Percentiles rank a stretch among this genome's conserved stretches.
Conservation (phyloP, 2,329 filamentous ascomycete species). For the Microdochium nivale region DNA sequence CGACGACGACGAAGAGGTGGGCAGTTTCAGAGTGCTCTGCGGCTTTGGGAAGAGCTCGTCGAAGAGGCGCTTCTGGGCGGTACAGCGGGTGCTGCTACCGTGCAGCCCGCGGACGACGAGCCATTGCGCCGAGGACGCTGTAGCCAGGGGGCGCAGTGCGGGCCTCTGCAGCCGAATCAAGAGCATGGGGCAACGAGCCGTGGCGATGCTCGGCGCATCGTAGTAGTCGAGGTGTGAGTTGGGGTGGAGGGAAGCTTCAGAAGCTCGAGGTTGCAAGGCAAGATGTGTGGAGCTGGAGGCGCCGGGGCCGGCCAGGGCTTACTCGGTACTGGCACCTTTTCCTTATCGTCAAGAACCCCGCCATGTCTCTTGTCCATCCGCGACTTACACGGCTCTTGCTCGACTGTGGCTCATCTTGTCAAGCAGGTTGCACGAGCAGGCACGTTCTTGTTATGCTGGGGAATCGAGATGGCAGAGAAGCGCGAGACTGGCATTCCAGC, state of each 20-base stretch:
- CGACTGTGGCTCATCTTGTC: no score
- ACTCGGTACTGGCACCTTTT: no score
- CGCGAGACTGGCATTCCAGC: no score
- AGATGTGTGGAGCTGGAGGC: no score
- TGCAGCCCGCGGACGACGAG: conserved; percentile 4
- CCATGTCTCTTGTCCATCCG: neutral
- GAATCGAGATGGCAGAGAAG: no score
- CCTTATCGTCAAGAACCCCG: neutral
- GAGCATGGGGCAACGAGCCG: conserved; percentile 21
- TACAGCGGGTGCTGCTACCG: conserved; percentile 8
- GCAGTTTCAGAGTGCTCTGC: neutral
- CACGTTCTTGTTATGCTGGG: no score
- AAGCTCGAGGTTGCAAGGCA: neutral
- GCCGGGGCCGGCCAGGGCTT: no score
- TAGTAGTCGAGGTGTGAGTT: conserved; percentile 2
- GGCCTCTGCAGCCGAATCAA: conserved; percentile 21
- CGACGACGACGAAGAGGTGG: no score
- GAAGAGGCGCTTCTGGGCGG: conserved; percentile 22
- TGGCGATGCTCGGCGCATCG: conserved; percentile 16
- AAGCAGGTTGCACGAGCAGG: no score
- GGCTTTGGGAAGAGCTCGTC: conserved; percentile 48
- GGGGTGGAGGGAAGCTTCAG: neutral
- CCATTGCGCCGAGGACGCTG: conserved; percentile 4
- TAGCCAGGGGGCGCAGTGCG: conserved; percentile 19
- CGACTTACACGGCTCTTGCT: neutral